These are phyloP conservation scores for Globisporangium orthogonon DNA, from an alignment of 352 stramenopile species.

Conservation along the genomic window DNA sequence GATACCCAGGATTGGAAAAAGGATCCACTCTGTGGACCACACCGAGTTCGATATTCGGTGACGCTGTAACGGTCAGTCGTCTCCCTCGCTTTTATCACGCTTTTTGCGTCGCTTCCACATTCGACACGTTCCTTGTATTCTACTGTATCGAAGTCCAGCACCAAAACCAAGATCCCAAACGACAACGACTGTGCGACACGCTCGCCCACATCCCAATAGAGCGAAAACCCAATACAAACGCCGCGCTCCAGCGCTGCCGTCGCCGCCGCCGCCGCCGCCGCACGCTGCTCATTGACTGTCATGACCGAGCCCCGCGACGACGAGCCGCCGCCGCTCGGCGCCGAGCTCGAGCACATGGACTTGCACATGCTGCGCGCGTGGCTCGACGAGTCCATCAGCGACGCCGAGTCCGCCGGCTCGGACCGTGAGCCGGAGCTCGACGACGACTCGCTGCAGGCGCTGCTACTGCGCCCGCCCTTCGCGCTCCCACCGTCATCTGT, in stretches of 20 bases:
- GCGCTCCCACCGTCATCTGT: neutral
- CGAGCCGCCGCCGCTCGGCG: neutral
- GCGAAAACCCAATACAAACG: neutral
- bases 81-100: neutral
- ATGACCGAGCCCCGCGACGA: conserved; percentile 1
- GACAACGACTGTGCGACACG: neutral
- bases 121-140: neutral
- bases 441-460: conserved; percentile 6
- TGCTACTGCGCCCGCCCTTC: conserved; percentile 5
- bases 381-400: conserved; percentile 14
- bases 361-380: conserved; percentile 13
- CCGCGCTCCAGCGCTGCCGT: neutral
- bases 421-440: neutral
- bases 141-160: neutral
- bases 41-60: neutral
- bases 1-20: no score
- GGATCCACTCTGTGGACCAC: neutral
- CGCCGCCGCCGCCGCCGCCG: neutral
- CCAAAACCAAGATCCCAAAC: neutral
- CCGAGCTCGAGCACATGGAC: conserved; percentile 12
- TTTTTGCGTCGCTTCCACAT: neutral
- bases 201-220: neutral
- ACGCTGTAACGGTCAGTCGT: neutral
- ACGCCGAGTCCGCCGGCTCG: conserved; percentile 8
- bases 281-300: neutral